phyloP scores from a whole-genome alignment of 2,329 filamentous ascomycete species.

The Grosmannia huntii region DNA sequence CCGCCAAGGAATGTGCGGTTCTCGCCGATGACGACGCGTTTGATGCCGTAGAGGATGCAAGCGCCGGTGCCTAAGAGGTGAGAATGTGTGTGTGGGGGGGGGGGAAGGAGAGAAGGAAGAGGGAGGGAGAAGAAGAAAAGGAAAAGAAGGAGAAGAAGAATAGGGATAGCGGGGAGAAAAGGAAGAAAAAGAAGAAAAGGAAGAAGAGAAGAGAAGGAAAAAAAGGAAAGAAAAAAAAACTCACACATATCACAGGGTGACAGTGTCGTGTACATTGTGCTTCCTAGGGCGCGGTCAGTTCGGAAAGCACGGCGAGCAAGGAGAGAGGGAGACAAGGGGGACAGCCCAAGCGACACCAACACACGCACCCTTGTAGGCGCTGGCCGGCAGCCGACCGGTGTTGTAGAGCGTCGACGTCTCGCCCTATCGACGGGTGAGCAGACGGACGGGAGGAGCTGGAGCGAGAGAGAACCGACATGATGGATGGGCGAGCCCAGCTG shows the following conservation, averaged over 20 bases:
- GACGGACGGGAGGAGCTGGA: not conserved
- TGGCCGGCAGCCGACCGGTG: constrained; percentile 57
- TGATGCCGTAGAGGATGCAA: constrained; percentile 62
- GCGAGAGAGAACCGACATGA: constrained; percentile 38
- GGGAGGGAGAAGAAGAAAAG: not conserved
- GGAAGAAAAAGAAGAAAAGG: not conserved
- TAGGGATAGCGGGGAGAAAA: too few relatives aligned
- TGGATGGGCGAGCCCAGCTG: constrained; percentile 60
- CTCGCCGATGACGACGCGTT: constrained; percentile 64
- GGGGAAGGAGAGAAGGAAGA: not conserved
- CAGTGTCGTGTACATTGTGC: constrained; percentile 75
- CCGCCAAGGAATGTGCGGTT: constrained; percentile 64
- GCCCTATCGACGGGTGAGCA: constrained; percentile 14
- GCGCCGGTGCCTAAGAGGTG: constrained; percentile 44
- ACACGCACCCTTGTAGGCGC: constrained; percentile 38
- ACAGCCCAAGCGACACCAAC: too few relatives aligned
- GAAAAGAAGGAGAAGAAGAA: not conserved
- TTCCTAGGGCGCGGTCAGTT: constrained; percentile 24
- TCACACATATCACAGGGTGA: constrained; percentile 69
- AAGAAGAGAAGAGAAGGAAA: not conserved
- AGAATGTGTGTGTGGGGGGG: not conserved
- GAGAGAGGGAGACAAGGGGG: not conserved
- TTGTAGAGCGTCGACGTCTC: constrained; percentile 67
- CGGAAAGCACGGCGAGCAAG: not conserved
- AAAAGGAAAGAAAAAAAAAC: constrained; percentile 6